Percentiles rank a stretch among this genome's conserved stretches.
Evolutionary conservation across 257 asterid species (phyloP).

Genomic region (Capsicum chinense): DNA sequence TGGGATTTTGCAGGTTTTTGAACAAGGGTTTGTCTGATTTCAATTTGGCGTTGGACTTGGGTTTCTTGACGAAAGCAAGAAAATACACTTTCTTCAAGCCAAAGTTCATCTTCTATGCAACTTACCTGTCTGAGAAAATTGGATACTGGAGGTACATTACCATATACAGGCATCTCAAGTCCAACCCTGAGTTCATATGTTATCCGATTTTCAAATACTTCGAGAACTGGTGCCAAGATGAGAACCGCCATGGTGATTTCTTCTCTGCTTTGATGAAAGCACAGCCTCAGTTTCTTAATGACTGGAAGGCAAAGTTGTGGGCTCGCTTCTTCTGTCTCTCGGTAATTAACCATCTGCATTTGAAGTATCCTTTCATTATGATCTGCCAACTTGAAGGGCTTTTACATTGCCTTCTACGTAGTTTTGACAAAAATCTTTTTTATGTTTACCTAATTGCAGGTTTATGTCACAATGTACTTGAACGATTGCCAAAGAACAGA

Average conservation of each 20-base stretch:
- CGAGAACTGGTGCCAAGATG: constrained; percentile 99
- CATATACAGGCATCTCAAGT: constrained; percentile 91
- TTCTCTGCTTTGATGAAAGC: constrained; percentile 99
- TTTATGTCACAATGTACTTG: constrained; percentile 93
- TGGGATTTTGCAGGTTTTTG: constrained; percentile 60
- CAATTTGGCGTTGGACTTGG: constrained; percentile 95
- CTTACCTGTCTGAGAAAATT: constrained; percentile 65
- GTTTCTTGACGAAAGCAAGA: constrained; percentile 95
- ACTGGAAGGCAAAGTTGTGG: constrained; percentile 99
- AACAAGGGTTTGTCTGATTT: constrained; percentile 91
- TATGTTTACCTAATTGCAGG: constrained; percentile 51
- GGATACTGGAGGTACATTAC: constrained; percentile 99
- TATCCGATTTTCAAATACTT: constrained; percentile 98
- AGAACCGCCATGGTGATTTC: constrained; percentile 99
- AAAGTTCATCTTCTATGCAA: constrained; percentile 75
- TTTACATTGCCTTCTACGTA: neutral
- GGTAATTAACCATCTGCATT: constrained; percentile 41
- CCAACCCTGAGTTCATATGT: constrained; percentile 87
- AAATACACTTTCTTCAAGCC: constrained; percentile 99
- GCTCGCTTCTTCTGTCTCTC: constrained; percentile 98
- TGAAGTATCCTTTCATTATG: neutral
- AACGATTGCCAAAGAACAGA: constrained; percentile 85
- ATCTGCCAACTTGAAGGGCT: constrained; percentile 18
- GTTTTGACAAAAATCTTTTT: neutral
- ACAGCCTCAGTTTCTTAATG: constrained; percentile 98